Evolutionary conservation across 768 basidiomycete genomes (phyloP), one percentile per base, ranked within the genome.

Genomic region (Boletus huronensis): DNA sequence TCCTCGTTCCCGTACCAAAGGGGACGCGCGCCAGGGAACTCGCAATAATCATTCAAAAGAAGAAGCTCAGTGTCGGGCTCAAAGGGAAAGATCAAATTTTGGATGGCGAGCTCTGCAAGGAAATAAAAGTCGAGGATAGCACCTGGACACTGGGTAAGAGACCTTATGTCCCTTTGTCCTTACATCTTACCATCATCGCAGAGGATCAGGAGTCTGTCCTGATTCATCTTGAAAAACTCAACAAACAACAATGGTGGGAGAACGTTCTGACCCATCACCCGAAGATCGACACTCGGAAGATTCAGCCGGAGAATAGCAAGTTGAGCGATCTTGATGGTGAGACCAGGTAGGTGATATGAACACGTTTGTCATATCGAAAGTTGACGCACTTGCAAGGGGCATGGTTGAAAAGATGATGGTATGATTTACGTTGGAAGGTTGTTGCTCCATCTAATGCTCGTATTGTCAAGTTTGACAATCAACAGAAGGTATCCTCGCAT

Each of bases 401-500:
- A 90, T 99, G 90, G 97, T 99, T 4, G 97, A 99, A 73, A 99
- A 99, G 78, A 99, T 99, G 97, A 98, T 99, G 96, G 96, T 96
- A 74, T 62, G 88, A 51, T 58, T 10, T 44, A 17, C 10, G 16
- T 25, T 46, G 38, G 21, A 46, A 38, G 7, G 14, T 50, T 19
- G 13, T 45, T 43, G 9, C 34, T 21, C 39, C 35, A 35, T 55
- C 63, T 58, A 40, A 69, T 32, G 3, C 11, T 48, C 21, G 31
- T 43, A 39, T 48, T n/a, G 36, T 62, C 50, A 59, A 78, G 75
- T 78, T 77, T 45, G 74, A 75, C 57, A 76, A 75, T 50, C 76
- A 77, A 50, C 73, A 71, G 54, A 76, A 73, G 68, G 75, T 77
- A 64, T 35, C n/a, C 6, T 55, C 19, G n/a, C 14, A 9, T 55